Conservation (phyloP, 805 yeast species). For the Soucietia sequanensis region DNA sequence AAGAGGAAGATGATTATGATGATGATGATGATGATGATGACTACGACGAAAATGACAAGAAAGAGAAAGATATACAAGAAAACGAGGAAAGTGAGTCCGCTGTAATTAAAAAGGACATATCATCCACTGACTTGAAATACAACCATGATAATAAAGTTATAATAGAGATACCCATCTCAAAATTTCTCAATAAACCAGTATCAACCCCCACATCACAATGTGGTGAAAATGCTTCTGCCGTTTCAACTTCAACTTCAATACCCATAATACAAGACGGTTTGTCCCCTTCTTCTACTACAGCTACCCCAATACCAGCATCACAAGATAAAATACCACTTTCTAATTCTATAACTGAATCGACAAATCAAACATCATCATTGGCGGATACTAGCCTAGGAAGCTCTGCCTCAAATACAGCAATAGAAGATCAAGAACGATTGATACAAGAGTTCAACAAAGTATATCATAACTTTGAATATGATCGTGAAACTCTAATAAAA, state of each 20-base stretch:
- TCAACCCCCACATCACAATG: too few species aligned
- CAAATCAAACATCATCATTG: not conserved
- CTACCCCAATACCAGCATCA: conserved; percentile 3
- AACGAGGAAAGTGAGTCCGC: conserved; percentile 5
- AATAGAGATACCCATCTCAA: conserved; percentile 33
- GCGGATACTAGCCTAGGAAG: too few species aligned
- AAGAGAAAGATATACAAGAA: conserved; percentile 8
- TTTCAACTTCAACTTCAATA: too few species aligned
- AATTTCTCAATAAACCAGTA: conserved; percentile 12
- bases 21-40: conserved; percentile 29
- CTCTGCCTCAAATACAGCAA: too few species aligned
- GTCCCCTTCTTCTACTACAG: not conserved
- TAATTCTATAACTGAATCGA: not conserved
- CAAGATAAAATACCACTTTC: too few species aligned
- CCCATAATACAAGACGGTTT: not conserved
- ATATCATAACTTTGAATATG: conserved; percentile 76
- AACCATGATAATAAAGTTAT: conserved; percentile 31
- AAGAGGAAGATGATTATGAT: conserved; percentile 36
- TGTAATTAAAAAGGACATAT: too few species aligned
- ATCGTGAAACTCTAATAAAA: conserved; percentile 70
- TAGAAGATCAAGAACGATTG: conserved; percentile 42
- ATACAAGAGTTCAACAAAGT: conserved; percentile 68
- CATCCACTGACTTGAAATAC: conserved; percentile 9
- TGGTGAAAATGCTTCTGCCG: too few species aligned
- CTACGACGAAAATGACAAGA: conserved; percentile 12